Conservation (phyloP, 2,329 filamentous ascomycete species). For the Penicillium sclerotiorum region DNA sequence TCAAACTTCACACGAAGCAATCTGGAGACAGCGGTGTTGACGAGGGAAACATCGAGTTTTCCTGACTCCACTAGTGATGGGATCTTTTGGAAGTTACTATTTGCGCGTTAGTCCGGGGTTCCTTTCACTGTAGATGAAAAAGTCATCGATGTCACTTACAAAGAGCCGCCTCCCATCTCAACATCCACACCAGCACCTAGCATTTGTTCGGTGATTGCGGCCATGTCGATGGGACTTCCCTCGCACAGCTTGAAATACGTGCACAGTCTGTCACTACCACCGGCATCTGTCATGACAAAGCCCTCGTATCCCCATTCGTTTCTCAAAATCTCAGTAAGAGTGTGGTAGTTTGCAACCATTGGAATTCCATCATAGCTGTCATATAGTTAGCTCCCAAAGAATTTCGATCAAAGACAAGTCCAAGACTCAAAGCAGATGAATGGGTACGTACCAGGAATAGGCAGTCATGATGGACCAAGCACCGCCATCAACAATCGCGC, state of each 20-base stretch:
- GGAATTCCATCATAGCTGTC: constrained; percentile 69
- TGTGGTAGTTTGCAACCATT: constrained; percentile 65
- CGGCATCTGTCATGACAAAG: constrained; percentile 67
- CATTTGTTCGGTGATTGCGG: constrained; percentile 64
- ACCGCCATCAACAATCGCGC: constrained; percentile 69
- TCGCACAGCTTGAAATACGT: constrained; percentile 66
- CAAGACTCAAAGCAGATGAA: not conserved
- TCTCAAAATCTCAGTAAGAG: constrained; percentile 69
- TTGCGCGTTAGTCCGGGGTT: constrained; percentile 2
- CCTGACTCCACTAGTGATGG: constrained; percentile 65
- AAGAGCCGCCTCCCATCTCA: constrained; percentile 77
- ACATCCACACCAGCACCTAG: constrained; percentile 70
- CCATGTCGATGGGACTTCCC: constrained; percentile 62
- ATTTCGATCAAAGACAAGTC: no score
- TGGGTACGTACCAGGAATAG: constrained; percentile 59
- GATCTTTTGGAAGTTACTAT: constrained; percentile 65
- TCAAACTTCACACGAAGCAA: constrained; percentile 69
- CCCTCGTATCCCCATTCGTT: constrained; percentile 75
- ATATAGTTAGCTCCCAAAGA: not conserved
- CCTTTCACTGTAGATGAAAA: not conserved
- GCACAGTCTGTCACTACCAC: constrained; percentile 70
- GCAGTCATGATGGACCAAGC: constrained; percentile 73
- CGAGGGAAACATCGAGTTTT: constrained; percentile 59
- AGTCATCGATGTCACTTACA: constrained; percentile 38
- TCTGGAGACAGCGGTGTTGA: constrained; percentile 69